Base-by-base conservation (phyloP, 345 rosid genomes). In the Hibiscus trionum region DNA sequence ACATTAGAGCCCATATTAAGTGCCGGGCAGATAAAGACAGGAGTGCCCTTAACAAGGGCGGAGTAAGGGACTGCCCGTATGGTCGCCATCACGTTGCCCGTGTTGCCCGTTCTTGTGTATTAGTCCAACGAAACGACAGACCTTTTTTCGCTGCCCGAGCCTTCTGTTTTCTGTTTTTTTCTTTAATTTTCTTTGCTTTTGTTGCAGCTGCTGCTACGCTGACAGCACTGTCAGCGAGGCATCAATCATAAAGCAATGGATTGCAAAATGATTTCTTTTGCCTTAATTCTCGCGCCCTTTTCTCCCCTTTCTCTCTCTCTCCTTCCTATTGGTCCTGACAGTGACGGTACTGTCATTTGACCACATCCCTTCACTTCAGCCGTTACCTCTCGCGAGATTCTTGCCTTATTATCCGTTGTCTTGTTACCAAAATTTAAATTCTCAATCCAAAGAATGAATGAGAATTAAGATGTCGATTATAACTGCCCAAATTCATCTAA, bases 241-340 rank as follows among this genome's bases (percentile, higher is more conserved):
- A 80, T 88, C 89, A 84, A 88, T 88, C 86, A 86, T 84, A 83
- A 82, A 84, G 84, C 85, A 85, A 85, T 85, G 74, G 88, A 88
- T 88, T 88, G 60, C 88, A 31, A 81, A 81, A 88, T 88, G 80
- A 85, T 85, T 84, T 44, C 47, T 44, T 52, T 70, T 82, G 76
- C 86, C 75, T 82, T 66, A 83, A 64, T 61, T 26, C 50, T 56
- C 21, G 71, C 66, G 73, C 72, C 74, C 29, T 70, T 29, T 39
- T 15, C 2, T 26, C 31, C 27, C 21, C 27, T 21, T 3, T 29
- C 5, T 37, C 42, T 37, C 44, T 1, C 44, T 39, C 44, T 39
- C 8, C 46, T 55, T 52, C 72, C 46, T 19, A 16, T 64, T 75
- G 76, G 80, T 66, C 42, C 63, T 69, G 61, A 69, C 77, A 16